Evolutionary conservation across 1,139 yeast species (phyloP).

Genomic region (Blastobotrys apis): DNA sequence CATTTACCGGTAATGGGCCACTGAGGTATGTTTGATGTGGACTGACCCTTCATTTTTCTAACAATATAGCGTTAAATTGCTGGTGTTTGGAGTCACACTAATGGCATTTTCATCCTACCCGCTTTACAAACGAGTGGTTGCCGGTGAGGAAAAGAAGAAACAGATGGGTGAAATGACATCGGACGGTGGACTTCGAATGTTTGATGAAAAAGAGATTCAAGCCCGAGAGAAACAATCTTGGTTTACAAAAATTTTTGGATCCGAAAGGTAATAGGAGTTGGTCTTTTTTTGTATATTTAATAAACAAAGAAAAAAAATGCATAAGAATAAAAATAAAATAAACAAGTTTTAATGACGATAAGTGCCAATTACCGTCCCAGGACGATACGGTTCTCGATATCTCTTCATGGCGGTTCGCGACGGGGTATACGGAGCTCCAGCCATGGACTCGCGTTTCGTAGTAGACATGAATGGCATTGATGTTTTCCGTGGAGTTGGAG

Average conservation of each 20-base stretch:
- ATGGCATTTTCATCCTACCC: slow-evolving; percentile 39
- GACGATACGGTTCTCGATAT: neutral
- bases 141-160: slow-evolving; percentile 43
- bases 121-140: slow-evolving; percentile 34
- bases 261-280: slow-evolving; percentile 7
- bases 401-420: slow-evolving; percentile 1
- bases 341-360: neutral
- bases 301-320: too few species aligned
- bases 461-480: slow-evolving; percentile 6
- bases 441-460: neutral
- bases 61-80: slow-evolving; percentile 33
- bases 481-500: neutral
- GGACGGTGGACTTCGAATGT: slow-evolving; percentile 46
- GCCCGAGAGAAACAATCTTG: slow-evolving; percentile 38
- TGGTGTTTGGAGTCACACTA: slow-evolving; percentile 42
- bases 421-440: slow-evolving; percentile 1
- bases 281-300: too few species aligned
- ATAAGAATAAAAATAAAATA: too few species aligned
- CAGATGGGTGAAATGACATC: slow-evolving; percentile 48
- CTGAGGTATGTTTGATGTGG: slow-evolving; percentile 4
- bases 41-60: too few species aligned
- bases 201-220: slow-evolving; percentile 42
- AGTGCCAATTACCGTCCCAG: slow-evolving; percentile 4
- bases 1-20: slow-evolving; percentile 1
- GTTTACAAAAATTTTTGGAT: slow-evolving; percentile 43